phyloP scores from a whole-genome alignment of 345 rosid genomes.

The Gynandropsis gynandra region DNA sequence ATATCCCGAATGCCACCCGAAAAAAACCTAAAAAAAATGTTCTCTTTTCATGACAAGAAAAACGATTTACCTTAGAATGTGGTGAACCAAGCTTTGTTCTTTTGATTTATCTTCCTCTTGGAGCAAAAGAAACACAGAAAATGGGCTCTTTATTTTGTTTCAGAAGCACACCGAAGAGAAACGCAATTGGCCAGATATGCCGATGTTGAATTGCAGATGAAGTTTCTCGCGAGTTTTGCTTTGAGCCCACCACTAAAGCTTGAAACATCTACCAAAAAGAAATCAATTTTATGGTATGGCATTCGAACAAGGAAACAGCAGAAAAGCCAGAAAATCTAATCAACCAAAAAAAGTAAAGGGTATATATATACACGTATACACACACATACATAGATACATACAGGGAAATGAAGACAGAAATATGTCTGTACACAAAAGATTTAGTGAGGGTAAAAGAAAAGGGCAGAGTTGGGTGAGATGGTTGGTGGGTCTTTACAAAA shows the following conservation, averaged over 20 bases:
- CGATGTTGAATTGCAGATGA: constrained; percentile 35
- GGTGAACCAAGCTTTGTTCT: constrained; percentile 32
- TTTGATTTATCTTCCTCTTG: constrained; percentile 48
- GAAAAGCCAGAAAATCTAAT: constrained; percentile 30
- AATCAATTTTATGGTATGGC: neutral
- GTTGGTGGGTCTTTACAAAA: constrained; percentile 50
- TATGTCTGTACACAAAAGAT: constrained; percentile 7
- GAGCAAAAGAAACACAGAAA: constrained; percentile 37
- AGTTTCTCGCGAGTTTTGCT: constrained; percentile 17
- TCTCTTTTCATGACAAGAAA: constrained; percentile 19
- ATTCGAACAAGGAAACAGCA: constrained; percentile 12
- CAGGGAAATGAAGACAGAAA: constrained; percentile 4
- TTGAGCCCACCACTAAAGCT: constrained; percentile 17
- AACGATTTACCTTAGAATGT: constrained; percentile 21
- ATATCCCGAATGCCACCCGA: constrained; percentile 29
- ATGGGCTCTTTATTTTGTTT: constrained; percentile 26
- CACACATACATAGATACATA: constrained; percentile 1
- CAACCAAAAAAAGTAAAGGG: constrained; percentile 19
- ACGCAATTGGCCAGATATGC: constrained; percentile 38
- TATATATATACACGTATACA: constrained; percentile 5
- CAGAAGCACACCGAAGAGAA: constrained; percentile 24
- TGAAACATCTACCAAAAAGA: constrained; percentile 8
- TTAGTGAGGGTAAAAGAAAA: constrained; percentile 6
- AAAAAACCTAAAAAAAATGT: constrained; percentile 18
- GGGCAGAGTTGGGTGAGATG: constrained; percentile 30